Conservation (phyloP, 805 yeast species). For the Saccharomycopsis fodiens region DNA sequence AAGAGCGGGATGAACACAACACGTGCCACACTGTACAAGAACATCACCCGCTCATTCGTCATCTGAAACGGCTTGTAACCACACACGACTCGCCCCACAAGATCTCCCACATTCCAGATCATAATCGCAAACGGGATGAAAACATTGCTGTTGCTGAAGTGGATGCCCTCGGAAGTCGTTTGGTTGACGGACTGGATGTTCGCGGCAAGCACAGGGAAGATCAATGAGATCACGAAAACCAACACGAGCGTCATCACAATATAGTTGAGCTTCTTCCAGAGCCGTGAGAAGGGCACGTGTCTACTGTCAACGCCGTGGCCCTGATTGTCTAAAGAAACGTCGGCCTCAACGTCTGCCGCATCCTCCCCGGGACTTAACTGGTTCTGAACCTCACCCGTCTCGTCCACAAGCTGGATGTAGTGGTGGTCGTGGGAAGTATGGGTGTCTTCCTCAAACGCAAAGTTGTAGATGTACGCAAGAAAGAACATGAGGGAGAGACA, state of each 20-base stretch:
- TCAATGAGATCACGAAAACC: slow-evolving; percentile 65
- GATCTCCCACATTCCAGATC: slow-evolving; percentile 86
- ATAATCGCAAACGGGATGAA: slow-evolving; percentile 74
- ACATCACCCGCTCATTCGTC: slow-evolving; percentile 34
- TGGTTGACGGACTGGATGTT: slow-evolving; percentile 46
- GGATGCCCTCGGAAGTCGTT: slow-evolving; percentile 16
- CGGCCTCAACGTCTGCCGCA: not conserved
- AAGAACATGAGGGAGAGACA: slow-evolving; percentile 35
- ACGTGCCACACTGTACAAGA: slow-evolving; percentile 50
- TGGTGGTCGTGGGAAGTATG: slow-evolving; percentile 22
- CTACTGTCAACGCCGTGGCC: slow-evolving; percentile 7
- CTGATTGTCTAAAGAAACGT: not conserved
- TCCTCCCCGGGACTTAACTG: not conserved
- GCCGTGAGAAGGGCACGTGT: slow-evolving; percentile 50
- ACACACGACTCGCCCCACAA: slow-evolving; percentile 68
- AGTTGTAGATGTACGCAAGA: slow-evolving; percentile 28
- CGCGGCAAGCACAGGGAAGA: slow-evolving; percentile 89
- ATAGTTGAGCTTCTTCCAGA: slow-evolving; percentile 56
- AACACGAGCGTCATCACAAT: slow-evolving; percentile 65
- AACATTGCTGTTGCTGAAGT: slow-evolving; percentile 26
- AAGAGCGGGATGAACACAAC: slow-evolving; percentile 62
- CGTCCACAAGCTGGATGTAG: slow-evolving; percentile 17
- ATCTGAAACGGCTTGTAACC: slow-evolving; percentile 39
- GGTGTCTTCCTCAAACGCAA: slow-evolving; percentile 22
- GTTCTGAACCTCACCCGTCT: slow-evolving; percentile 2